Conservation (phyloP, 176 grass and related monocot genomes). For the Aegilops umbellulata region DNA sequence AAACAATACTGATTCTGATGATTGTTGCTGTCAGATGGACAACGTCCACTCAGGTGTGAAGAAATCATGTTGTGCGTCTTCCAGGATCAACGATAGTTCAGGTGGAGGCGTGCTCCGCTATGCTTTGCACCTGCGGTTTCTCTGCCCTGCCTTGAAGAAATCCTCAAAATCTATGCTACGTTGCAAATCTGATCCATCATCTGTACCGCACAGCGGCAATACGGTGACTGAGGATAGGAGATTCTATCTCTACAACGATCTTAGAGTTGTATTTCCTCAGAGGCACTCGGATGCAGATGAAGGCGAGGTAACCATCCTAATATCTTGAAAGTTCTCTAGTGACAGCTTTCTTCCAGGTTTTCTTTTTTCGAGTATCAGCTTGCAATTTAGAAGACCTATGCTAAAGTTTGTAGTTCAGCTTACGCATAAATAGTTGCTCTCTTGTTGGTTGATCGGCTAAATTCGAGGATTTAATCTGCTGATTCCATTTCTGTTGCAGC, state of each 20-base stretch:
- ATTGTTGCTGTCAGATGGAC: slow-evolving; percentile 41
- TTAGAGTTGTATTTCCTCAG: slow-evolving; percentile 96
- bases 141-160: slow-evolving; percentile 63
- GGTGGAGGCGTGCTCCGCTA: slow-evolving; percentile 69
- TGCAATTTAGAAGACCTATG: not conserved
- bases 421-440: not conserved
- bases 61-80: slow-evolving; percentile 43
- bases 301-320: slow-evolving; percentile 64
- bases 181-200: slow-evolving; percentile 74
- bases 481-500: slow-evolving; percentile 39
- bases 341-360: not conserved
- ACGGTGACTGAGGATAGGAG: slow-evolving; percentile 40
- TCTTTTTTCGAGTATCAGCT: not conserved
- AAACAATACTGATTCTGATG: slow-evolving; percentile 33
- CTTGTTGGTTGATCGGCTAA: not conserved
- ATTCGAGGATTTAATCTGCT: not conserved
- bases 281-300: slow-evolving; percentile 93
- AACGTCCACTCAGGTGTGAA: slow-evolving; percentile 12
- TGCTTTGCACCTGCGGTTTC: slow-evolving; percentile 86
- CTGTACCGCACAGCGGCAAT: slow-evolving; percentile 26
- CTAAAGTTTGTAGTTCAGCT: not conserved
- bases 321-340: not conserved
- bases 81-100: slow-evolving; percentile 67
- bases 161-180: slow-evolving; percentile 66
- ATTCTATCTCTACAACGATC: slow-evolving; percentile 95